Conservation (phyloP, 306 rosid species). For the Arachis stenosperma region DNA sequence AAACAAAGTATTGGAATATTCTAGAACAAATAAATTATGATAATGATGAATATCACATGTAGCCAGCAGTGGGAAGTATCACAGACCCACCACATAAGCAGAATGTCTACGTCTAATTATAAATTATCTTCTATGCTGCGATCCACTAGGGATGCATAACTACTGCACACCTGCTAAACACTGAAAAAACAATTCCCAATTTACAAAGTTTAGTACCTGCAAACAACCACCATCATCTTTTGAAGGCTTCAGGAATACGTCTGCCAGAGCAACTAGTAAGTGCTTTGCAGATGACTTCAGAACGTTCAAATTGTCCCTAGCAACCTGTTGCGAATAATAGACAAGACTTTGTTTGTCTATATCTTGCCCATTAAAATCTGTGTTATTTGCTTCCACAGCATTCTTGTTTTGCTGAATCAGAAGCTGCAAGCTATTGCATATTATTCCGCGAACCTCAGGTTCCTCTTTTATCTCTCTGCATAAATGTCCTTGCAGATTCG, state of each 20-base stretch:
- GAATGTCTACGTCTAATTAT: not conserved
- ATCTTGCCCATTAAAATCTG: slow-evolving; percentile 43
- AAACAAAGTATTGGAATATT: too few species aligned
- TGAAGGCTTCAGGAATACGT: slow-evolving; percentile 55
- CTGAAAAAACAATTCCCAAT: slow-evolving; percentile 17
- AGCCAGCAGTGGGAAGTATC: not conserved
- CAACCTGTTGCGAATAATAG: slow-evolving; percentile 61
- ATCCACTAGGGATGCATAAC: slow-evolving; percentile 6
- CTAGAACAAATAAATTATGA: too few species aligned
- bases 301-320: slow-evolving; percentile 55
- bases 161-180: slow-evolving; percentile 10
- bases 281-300: slow-evolving; percentile 59
- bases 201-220: slow-evolving; percentile 62
- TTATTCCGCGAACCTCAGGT: slow-evolving; percentile 70
- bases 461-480: slow-evolving; percentile 66
- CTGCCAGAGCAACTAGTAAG: slow-evolving; percentile 58
- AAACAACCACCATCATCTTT: slow-evolving; percentile 91
- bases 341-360: slow-evolving; percentile 44
- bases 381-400: slow-evolving; percentile 51
- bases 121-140: slow-evolving; percentile 16
- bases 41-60: not conserved
- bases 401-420: slow-evolving; percentile 85
- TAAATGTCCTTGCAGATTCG: slow-evolving; percentile 58
- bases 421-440: slow-evolving; percentile 84
- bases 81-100: slow-evolving; percentile 3